Evolutionary conservation across 2,329 filamentous ascomycete genomes (phyloP).

Genomic region (Thielaviopsis euricoi): DNA sequence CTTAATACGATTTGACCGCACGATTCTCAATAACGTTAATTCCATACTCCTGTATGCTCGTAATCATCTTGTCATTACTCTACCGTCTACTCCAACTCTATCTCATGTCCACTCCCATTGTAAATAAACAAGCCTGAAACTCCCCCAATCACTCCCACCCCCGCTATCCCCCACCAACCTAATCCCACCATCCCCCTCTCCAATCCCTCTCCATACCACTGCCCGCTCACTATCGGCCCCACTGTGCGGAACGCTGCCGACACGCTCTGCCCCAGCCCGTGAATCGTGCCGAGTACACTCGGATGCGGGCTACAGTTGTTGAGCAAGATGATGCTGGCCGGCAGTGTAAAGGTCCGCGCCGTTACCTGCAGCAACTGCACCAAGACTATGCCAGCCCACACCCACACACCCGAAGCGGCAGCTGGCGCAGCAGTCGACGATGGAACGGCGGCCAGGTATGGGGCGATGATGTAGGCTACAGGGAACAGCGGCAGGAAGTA

Average conservation of each 20-base stretch:
- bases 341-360: constrained; percentile 52
- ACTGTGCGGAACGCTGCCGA: constrained; percentile 32
- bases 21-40: no score
- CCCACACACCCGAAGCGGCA: constrained; percentile 29
- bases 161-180: constrained; percentile 31
- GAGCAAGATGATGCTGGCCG: constrained; percentile 40
- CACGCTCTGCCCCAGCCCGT: constrained; percentile 35
- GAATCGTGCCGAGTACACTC: constrained; percentile 39
- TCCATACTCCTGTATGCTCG: constrained; percentile 11
- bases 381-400: constrained; percentile 44
- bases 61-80: no score
- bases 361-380: constrained; percentile 54
- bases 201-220: constrained; percentile 29
- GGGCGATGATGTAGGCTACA: constrained; percentile 48
- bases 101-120: constrained; percentile 48
- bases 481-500: constrained; percentile 51
- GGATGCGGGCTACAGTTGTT: constrained; percentile 45
- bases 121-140: constrained; percentile 42
- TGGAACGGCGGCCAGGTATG: constrained; percentile 48
- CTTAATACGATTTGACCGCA: no score
- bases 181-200: constrained; percentile 29
- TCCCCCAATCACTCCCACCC: constrained; percentile 39
- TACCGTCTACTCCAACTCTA: constrained; percentile 27
- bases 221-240: constrained; percentile 32
- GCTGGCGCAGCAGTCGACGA: constrained; percentile 25